Evolutionary conservation across 1,284 basidiomycete species (phyloP).

Genomic region (Papiliotrema fonsecae): DNA sequence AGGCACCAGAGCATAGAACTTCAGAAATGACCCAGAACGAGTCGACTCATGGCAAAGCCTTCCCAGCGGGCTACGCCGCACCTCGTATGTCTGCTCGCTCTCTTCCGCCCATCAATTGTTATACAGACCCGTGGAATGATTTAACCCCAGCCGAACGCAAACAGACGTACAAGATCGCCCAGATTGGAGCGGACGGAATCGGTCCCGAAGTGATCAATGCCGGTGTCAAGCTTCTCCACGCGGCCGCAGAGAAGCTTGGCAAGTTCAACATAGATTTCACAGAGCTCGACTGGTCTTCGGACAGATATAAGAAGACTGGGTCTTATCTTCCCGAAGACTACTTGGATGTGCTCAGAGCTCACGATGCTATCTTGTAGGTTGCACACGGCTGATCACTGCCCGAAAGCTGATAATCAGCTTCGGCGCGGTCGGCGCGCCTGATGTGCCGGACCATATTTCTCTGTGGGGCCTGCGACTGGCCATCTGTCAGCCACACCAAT

Average conservation of each 20-base stretch:
- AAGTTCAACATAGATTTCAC: slow-evolving; percentile 45
- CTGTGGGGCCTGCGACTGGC: slow-evolving; percentile 55
- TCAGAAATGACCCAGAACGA: no score
- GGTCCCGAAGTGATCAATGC: slow-evolving; percentile 53
- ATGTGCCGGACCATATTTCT: slow-evolving; percentile 56
- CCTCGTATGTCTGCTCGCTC: slow-evolving; percentile 6
- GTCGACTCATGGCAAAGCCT: no score
- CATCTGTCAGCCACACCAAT: slow-evolving; percentile 56
- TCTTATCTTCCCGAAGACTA: slow-evolving; percentile 48
- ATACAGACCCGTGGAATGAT: no score
- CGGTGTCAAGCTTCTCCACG: slow-evolving; percentile 44
- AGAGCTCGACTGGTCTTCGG: slow-evolving; percentile 45
- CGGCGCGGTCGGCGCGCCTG: slow-evolving; percentile 48
- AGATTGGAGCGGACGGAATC: slow-evolving; percentile 57
- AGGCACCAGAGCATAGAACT: no score
- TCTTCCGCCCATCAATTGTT: background rate
- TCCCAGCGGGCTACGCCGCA: slow-evolving; percentile 17
- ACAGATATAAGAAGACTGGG: slow-evolving; percentile 42
- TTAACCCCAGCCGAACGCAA: slow-evolving; percentile 24
- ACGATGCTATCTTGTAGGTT: slow-evolving; percentile 47
- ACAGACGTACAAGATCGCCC: slow-evolving; percentile 51
- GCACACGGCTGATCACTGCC: background rate
- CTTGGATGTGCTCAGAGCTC: slow-evolving; percentile 40
- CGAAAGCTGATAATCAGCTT: slow-evolving; percentile 16
- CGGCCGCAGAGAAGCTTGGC: slow-evolving; percentile 28